phyloP scores from a whole-genome alignment of 192 early-diverging fungal genomes.

The Coemansia sp. region DNA sequence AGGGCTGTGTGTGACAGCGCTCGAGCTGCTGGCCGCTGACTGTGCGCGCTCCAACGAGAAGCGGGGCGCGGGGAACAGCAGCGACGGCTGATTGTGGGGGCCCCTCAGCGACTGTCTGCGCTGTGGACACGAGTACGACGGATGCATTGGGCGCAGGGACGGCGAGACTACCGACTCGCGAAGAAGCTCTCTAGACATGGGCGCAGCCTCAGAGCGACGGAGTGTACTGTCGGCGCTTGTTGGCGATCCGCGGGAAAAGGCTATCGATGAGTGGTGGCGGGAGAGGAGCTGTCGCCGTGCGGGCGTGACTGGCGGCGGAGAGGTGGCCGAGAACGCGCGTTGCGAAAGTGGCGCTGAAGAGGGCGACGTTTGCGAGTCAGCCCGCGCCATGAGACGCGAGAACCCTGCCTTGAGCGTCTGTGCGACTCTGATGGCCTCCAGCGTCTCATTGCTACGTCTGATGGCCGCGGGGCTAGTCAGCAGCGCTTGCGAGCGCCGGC shows the following conservation, averaged over 20 bases:
- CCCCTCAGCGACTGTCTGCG: constrained; percentile 2
- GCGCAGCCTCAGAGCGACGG: not conserved
- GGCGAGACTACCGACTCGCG: not conserved
- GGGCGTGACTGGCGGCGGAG: not conserved
- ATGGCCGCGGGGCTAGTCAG: constrained; percentile 32
- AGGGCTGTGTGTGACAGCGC: not conserved
- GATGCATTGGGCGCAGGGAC: constrained; percentile 9
- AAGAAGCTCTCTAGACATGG: not conserved
- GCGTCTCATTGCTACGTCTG: constrained; percentile 37
- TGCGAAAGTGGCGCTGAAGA: constrained; percentile 5
- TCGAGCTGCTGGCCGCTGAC: not conserved
- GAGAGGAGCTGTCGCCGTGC: constrained; percentile 7
- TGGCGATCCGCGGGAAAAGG: not conserved
- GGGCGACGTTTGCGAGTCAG: constrained; percentile 15
- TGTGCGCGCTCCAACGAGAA: constrained; percentile 2
- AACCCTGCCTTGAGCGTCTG: constrained; percentile 51
- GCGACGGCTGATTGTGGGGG: not conserved
- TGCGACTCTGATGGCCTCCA: constrained; percentile 45
- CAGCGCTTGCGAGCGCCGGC: constrained; percentile 17
- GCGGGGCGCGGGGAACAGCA: constrained; percentile 11
- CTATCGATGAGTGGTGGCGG: constrained; percentile 35
- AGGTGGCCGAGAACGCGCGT: constrained; percentile 42
- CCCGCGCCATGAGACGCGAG: constrained; percentile 37
- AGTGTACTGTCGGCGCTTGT: not conserved
- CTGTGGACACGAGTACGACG: constrained; percentile 33